Evolutionary conservation across 192 early-diverging fungal genomes (phyloP).

Genomic region (Backusella macrospora): DNA sequence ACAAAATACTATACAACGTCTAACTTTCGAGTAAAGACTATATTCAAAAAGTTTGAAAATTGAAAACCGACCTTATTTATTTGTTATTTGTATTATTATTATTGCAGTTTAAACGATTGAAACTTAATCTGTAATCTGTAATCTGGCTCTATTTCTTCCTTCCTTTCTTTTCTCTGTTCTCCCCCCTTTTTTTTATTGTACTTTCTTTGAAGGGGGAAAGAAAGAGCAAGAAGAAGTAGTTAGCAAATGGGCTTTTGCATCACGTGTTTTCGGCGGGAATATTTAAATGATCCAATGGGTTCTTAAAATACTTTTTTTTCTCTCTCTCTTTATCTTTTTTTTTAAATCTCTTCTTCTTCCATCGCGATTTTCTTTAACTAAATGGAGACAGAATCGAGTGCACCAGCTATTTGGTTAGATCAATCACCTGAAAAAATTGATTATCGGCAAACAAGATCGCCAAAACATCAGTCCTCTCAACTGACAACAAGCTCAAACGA

Average conservation of each 20-base stretch:
- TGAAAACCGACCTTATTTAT: no score
- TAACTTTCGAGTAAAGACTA: no score
- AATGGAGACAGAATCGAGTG: constrained; percentile 5
- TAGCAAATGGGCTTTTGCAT: not conserved
- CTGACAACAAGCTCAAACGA: constrained; percentile 5
- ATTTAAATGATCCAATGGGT: constrained; percentile 3
- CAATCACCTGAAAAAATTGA: not conserved
- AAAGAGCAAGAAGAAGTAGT: not conserved
- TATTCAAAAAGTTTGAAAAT: no score
- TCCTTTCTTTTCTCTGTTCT: not conserved
- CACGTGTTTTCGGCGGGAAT: constrained; percentile 6
- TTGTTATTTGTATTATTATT: no score
- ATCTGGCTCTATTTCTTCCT: no score
- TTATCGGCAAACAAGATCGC: not conserved
- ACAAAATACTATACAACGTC: no score
- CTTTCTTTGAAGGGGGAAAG: not conserved
- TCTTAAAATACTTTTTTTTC: not conserved
- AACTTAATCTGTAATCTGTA: no score
- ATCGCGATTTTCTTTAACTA: no score
- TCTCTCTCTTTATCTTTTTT: not conserved
- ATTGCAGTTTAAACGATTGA: no score
- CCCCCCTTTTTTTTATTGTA: not conserved
- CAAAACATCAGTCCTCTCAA: constrained; percentile 12
- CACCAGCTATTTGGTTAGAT: constrained; percentile 6
- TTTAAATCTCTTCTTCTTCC: not conserved